These are phyloP conservation scores for Trypanosomatidae sp. DNA, from an alignment of 208 protist species.

Conservation along the genomic window DNA sequence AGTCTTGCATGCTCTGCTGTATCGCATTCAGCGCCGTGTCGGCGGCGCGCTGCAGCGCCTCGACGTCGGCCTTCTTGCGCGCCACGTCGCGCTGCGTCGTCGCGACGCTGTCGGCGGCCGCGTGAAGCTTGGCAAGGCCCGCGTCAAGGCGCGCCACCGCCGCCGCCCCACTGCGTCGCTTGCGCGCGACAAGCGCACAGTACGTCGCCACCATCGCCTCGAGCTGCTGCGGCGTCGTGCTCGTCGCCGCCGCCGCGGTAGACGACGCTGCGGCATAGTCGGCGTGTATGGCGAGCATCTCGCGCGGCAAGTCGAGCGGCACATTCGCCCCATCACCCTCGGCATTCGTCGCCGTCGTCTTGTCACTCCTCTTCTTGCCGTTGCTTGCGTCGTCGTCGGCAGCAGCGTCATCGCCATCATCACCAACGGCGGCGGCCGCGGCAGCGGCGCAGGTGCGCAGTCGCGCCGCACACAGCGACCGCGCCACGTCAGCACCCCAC, in stretches of 20 bases:
- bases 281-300: slow-evolving; percentile 82
- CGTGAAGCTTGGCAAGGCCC: slow-evolving; percentile 91
- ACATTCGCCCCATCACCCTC: slow-evolving; percentile 50
- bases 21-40: slow-evolving; percentile 92
- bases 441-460: slow-evolving; percentile 55
- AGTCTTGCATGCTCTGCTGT: slow-evolving; percentile 89
- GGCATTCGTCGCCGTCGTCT: background rate
- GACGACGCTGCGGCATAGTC: too few relatives aligned
- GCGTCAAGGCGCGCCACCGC: slow-evolving; percentile 74
- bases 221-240: slow-evolving; percentile 73
- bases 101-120: slow-evolving; percentile 87
- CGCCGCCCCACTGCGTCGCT: slow-evolving; percentile 58
- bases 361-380: background rate
- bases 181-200: slow-evolving; percentile 46
- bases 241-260: too few relatives aligned
- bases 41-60: slow-evolving; percentile 88
- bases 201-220: slow-evolving; percentile 81
- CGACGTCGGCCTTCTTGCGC: slow-evolving; percentile 82
- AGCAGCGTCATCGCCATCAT: background rate
- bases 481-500: slow-evolving; percentile 83
- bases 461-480: slow-evolving; percentile 66
- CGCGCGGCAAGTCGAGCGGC: slow-evolving; percentile 66
- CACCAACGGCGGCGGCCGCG: too few relatives aligned
- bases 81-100: slow-evolving; percentile 83
- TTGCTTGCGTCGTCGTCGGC: background rate